These are phyloP conservation scores for Fusarium liriodendri DNA, from an alignment of 2,329 filamentous ascomycete genomes.

Conservation along the genomic window DNA sequence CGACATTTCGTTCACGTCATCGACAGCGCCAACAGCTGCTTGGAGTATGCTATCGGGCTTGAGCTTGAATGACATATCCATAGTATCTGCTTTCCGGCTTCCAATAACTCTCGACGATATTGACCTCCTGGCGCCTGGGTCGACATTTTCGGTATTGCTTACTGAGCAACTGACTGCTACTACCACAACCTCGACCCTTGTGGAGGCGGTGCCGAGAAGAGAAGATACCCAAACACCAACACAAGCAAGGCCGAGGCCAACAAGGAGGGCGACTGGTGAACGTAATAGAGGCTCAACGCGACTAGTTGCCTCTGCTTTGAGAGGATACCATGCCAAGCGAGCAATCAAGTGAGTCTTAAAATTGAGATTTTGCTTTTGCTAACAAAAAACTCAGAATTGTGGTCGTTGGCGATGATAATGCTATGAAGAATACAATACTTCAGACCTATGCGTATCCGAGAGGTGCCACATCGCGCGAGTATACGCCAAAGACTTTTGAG, in stretches of 20 bases:
- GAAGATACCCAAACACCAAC: background rate
- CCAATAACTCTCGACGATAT: conserved; percentile 1
- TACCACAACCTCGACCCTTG: rapidly evolving
- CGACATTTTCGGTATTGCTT: conserved; percentile 4
- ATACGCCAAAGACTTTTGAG: conserved; percentile 4
- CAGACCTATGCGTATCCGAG: conserved; percentile 4
- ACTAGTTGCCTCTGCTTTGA: background rate
- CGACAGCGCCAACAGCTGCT: background rate
- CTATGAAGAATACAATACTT: conserved; percentile 5
- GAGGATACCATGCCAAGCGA: background rate
- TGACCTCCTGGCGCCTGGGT: conserved; percentile 6
- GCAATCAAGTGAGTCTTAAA: background rate
- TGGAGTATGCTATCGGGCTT: conserved; percentile 13
- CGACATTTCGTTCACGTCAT: conserved; percentile 6
- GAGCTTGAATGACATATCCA: conserved; percentile 12
- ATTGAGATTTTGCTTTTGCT: background rate
- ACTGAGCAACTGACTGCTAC: background rate
- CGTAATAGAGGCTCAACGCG: background rate
- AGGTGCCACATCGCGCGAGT: background rate
- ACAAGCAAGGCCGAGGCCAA: background rate
- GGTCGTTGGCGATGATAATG: background rate
- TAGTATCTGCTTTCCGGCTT: conserved; percentile 1
- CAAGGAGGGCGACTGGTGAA: background rate
- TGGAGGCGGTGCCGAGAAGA: no score
- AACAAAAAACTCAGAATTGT: background rate